These are phyloP conservation scores for Helianthus tuberosus DNA, from an alignment of 129 eudicot species.

Conservation along the genomic window DNA sequence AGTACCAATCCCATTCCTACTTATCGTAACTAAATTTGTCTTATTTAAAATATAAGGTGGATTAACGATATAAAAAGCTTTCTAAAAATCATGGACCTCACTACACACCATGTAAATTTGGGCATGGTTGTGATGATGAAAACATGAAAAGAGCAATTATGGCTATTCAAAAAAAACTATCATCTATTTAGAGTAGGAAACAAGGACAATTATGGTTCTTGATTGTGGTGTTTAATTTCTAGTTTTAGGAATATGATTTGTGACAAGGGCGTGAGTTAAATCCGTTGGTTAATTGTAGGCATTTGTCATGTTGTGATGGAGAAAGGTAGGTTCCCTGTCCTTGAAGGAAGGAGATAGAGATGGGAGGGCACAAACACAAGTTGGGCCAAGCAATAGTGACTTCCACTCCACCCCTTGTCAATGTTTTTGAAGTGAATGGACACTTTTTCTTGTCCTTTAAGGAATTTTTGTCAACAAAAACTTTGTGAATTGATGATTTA, in stretches of 20 bases:
- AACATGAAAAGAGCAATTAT: background rate
- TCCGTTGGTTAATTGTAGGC: background rate
- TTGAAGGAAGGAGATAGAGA: conserved; percentile 36
- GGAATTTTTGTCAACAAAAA: conserved; percentile 1
- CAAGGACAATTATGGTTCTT: background rate
- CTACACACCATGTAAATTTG: background rate
- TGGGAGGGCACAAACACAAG: conserved; percentile 16
- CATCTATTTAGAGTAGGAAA: background rate
- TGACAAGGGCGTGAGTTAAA: background rate
- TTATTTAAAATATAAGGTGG: too few species aligned
- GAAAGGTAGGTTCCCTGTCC: conserved; percentile 38
- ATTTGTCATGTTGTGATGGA: conserved; percentile 9
- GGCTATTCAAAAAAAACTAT: too few species aligned
- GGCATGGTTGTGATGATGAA: conserved; percentile 1
- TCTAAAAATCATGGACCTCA: background rate
- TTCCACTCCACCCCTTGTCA: conserved; percentile 35
- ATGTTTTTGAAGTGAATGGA: conserved; percentile 23
- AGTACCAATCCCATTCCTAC: too few species aligned
- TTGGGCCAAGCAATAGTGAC: conserved; percentile 31
- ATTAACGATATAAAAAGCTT: too few species aligned
- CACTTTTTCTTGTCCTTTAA: conserved; percentile 19
- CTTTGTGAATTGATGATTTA: background rate
- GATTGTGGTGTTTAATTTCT: conserved; percentile 8
- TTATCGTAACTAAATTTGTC: too few species aligned
- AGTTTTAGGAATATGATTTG: conserved; percentile 15